Conservation (phyloP, 176 grass and related monocot species). For the Bothriochloa decipiens region DNA sequence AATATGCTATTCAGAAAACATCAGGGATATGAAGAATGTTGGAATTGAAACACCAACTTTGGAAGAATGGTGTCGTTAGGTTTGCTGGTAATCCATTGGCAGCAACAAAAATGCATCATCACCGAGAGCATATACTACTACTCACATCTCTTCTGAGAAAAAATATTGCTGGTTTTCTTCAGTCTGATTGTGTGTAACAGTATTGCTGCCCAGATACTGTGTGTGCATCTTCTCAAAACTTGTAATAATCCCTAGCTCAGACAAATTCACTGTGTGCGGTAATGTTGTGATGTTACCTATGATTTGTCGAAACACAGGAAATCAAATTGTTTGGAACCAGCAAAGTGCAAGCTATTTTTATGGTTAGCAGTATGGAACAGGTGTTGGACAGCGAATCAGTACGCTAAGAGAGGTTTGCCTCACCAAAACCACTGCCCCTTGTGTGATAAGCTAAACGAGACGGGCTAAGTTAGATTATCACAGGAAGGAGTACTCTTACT, state of each 20-base stretch:
- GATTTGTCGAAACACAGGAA: no score
- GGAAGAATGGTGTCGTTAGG: constrained; percentile 61
- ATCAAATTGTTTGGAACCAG: no score
- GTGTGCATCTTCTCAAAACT: neutral
- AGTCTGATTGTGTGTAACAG: neutral
- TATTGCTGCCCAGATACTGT: neutral
- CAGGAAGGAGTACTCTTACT: constrained; percentile 42
- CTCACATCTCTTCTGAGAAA: neutral
- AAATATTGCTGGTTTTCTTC: neutral
- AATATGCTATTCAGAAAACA: constrained; percentile 58
- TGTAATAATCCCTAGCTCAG: neutral
- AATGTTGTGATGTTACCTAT: no score
- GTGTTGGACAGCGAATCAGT: no score
- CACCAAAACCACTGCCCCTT: no score
- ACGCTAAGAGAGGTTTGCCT: no score
- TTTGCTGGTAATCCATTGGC: neutral
- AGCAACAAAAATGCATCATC: neutral
- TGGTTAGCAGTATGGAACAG: no score
- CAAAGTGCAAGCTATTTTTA: no score
- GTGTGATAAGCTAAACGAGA: no score
- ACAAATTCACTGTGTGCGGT: neutral
- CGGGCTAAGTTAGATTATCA: neutral
- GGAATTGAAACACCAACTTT: constrained; percentile 72
- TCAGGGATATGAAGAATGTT: constrained; percentile 82
- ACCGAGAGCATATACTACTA: neutral